Base-by-base conservation (phyloP, 441 rosid species). In the Adansonia gregorii region DNA sequence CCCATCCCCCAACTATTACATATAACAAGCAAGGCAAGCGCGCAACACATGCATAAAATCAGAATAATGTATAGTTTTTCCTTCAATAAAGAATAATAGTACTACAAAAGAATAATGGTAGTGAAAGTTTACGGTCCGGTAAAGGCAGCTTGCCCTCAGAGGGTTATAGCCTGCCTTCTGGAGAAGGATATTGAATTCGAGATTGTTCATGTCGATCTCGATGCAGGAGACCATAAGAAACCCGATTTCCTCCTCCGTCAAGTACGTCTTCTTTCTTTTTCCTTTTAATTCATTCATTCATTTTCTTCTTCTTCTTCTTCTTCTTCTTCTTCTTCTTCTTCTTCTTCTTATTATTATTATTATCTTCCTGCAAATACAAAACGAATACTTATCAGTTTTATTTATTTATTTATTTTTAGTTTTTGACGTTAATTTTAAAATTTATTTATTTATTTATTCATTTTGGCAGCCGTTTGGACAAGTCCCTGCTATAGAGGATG, bases 171-270 rank as follows among this genome's bases (percentile, higher is more conserved):
- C 8, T 87, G 93, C 11, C 84, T 91, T 11, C 71, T 85, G 0
- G 97, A 93, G 89, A 91, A 91, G 82, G 92, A 83, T 0, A 79
- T 88, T 0, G 73, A 89, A 6, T 89, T 87, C 59, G 89, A 91
- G 60, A 83, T 92, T 20, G 76, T 89, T 56, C 91, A 93, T 4
- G 77, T 93, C 59, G 90, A 91, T 82, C 86, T 90, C 59, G 12
- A 83, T 76, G 86, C 88, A 52, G 90, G 92, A 24, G 92, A 91
- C 56, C 86, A 90, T 12, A 85, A 76, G 20, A 78, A 12, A 43
- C 91, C 91, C 15, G 84, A 85, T 3, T 90, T 22, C 67, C 97
- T 93, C 87, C 69, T 0, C 0, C 77, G 22, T 35, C 77, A 67
- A 51, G 77, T 72, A 48, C 45, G 14, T 15, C 68, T 3, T 5